A percentile compares a stretch with the other conserved stretches of the same genome.
Evolutionary conservation across 768 basidiomycete species (phyloP).

Genomic region (Psilocybe tampanensis): DNA sequence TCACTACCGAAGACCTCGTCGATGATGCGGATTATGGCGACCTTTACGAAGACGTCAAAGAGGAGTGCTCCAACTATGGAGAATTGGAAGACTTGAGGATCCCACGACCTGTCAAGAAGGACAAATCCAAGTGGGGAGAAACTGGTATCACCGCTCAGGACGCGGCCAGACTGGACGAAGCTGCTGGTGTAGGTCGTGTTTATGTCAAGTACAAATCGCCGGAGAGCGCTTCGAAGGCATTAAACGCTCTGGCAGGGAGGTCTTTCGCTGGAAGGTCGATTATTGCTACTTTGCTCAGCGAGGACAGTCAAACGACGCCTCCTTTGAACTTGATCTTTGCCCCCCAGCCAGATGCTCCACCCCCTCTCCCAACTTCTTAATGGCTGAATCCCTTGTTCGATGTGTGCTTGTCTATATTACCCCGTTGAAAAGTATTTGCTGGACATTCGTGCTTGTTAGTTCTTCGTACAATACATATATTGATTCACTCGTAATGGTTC

Average conservation of each 20-base stretch:
- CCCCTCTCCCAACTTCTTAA: conserved; percentile 62
- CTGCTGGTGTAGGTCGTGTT: conserved; percentile 91
- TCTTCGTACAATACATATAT: too few species aligned
- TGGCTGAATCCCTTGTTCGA: not conserved
- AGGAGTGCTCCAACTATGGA: conserved; percentile 85
- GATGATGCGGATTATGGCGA: conserved; percentile 94
- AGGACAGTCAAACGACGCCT: conserved; percentile 85
- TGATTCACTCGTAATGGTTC: too few species aligned
- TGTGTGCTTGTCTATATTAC: not conserved
- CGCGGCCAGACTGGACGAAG: conserved; percentile 79
- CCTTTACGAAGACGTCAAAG: conserved; percentile 91
- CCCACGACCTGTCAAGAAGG: conserved; percentile 86
- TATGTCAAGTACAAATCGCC: conserved; percentile 85
- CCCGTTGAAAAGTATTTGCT: too few species aligned
- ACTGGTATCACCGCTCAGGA: conserved; percentile 64
- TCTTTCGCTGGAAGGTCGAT: conserved; percentile 87
- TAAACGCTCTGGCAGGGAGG: conserved; percentile 88
- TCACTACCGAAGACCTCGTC: conserved; percentile 86
- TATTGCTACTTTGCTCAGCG: conserved; percentile 80
- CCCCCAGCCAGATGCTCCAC: conserved; percentile 80
- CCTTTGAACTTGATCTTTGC: conserved; percentile 84
- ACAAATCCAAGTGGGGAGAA: conserved; percentile 81
- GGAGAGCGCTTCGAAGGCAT: conserved; percentile 64
- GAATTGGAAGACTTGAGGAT: conserved; percentile 83
- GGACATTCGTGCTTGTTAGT: too few species aligned